Evolutionary conservation across 768 basidiomycete genomes (phyloP).

Genomic region (Suillus variegatus): DNA sequence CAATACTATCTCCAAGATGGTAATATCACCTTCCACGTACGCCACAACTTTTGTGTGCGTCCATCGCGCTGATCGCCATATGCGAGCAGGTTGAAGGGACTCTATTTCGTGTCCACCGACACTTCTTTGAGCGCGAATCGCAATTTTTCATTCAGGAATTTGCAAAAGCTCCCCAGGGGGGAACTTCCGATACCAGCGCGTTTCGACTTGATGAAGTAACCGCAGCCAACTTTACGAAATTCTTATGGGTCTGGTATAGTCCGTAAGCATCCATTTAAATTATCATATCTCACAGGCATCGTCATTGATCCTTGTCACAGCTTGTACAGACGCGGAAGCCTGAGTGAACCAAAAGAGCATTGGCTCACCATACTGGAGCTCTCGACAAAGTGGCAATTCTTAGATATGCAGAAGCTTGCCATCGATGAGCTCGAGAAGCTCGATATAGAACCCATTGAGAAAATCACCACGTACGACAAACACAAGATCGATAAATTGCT

Average conservation of each 20-base stretch:
- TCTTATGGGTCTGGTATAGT: conserved; percentile 61
- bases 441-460: conserved; percentile 47
- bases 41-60: neutral
- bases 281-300: neutral
- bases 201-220: conserved; percentile 27
- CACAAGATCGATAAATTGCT: conserved; percentile 49
- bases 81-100: neutral
- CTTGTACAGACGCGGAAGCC: conserved; percentile 51
- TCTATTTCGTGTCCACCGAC: neutral
- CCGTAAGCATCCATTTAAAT: conserved; percentile 34
- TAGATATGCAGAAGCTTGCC: conserved; percentile 49
- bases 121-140: conserved; percentile 36
- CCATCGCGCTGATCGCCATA: neutral
- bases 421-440: conserved; percentile 56
- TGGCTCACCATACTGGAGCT: conserved; percentile 60
- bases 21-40: neutral
- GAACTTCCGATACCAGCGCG: neutral
- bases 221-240: conserved; percentile 40
- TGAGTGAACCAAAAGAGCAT: conserved; percentile 39
- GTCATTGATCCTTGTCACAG: conserved; percentile 30
- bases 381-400: conserved; percentile 55
- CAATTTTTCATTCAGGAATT: conserved; percentile 31
- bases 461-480: conserved; percentile 56
- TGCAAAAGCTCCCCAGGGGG: neutral
- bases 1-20: neutral